Percentiles rank a stretch among this genome's conserved stretches.
Evolutionary conservation across 352 stramenopile species (phyloP).

Genomic region (Globisporangium cylindrosporum): DNA sequence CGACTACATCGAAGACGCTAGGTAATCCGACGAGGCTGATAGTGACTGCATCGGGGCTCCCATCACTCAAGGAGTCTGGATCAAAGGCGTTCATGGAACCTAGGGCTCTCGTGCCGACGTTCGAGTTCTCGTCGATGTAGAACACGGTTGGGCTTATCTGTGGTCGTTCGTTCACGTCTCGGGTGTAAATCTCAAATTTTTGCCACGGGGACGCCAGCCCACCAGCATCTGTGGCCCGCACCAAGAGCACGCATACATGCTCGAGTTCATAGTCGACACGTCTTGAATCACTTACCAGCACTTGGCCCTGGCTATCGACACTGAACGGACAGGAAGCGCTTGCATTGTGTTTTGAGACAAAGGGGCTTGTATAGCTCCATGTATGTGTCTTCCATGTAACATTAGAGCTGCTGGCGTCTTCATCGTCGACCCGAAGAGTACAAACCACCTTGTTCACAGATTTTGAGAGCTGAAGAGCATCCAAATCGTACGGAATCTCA

Average conservation of each 20-base stretch:
- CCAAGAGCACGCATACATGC: conserved; percentile 2
- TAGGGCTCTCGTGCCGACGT: background rate
- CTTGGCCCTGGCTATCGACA: background rate
- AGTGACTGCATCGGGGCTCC: conserved; percentile 1
- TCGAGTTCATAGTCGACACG: conserved; percentile 11
- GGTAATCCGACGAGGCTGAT: background rate
- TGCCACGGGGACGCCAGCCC: conserved; percentile 12
- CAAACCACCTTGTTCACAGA: conserved; percentile 9
- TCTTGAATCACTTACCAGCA: background rate
- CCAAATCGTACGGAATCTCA: conserved; percentile 13
- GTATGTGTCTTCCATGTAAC: conserved; percentile 2
- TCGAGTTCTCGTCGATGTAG: conserved; percentile 13
- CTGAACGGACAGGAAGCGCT: conserved; percentile 3
- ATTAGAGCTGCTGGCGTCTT: background rate
- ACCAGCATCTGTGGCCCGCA: conserved; percentile 8
- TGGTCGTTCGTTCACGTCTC: conserved; percentile 9
- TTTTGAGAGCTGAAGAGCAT: background rate
- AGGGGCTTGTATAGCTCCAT: background rate
- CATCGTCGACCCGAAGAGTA: conserved; percentile 2
- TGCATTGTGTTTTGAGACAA: background rate
- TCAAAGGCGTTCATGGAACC: conserved; percentile 10
- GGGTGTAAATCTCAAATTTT: conserved; percentile 8
- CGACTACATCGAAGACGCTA: conserved; percentile 8
- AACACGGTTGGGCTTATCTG: background rate
- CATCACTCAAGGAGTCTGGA: conserved; percentile 6